A percentile compares a stretch with the other conserved stretches of the same genome.
Evolutionary conservation across 1,284 basidiomycete species (phyloP).

Genomic region (Pterulicium gracile): DNA sequence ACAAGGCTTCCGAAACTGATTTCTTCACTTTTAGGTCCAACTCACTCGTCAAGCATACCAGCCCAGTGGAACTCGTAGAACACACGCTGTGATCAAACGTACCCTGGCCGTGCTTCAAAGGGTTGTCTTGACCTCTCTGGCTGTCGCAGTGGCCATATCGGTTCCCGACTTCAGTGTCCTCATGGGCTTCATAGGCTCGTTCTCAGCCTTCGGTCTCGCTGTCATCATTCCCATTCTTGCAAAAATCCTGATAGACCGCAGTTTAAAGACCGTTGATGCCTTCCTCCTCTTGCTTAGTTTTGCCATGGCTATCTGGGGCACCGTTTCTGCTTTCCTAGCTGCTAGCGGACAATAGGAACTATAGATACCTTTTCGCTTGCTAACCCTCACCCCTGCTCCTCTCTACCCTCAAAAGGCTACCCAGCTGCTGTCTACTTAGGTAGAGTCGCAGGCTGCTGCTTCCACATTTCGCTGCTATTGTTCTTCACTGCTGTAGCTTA

Average conservation of each 20-base stretch:
- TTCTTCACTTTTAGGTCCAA: too few relatives aligned
- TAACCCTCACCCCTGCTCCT: too few relatives aligned
- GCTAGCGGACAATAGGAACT: conserved; percentile 14
- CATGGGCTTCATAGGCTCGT: conserved; percentile 87
- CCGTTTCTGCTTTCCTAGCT: conserved; percentile 52
- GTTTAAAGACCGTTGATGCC: conserved; percentile 40
- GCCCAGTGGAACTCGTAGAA: not conserved
- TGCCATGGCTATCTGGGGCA: conserved; percentile 73
- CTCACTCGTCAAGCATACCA: not conserved
- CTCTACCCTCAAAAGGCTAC: too few relatives aligned
- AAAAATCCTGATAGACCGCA: conserved; percentile 45
- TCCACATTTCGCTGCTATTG: too few relatives aligned
- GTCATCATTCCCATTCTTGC: conserved; percentile 71
- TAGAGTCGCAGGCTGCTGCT: too few relatives aligned
- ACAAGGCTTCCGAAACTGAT: conserved; percentile 5
- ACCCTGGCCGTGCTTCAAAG: conserved; percentile 47
- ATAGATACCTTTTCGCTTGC: too few relatives aligned
- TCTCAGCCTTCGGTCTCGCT: conserved; percentile 77
- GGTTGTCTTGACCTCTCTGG: conserved; percentile 43
- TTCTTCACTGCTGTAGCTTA: too few relatives aligned
- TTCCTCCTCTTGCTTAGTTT: conserved; percentile 43
- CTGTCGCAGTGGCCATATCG: conserved; percentile 64
- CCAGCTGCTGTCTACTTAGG: too few relatives aligned
- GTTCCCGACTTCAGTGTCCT: conserved; percentile 82
- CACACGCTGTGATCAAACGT: conserved; percentile 23